These are phyloP conservation scores for Xylaria sp. DNA, from an alignment of 2,329 filamentous ascomycete genomes.

Conservation along the genomic window DNA sequence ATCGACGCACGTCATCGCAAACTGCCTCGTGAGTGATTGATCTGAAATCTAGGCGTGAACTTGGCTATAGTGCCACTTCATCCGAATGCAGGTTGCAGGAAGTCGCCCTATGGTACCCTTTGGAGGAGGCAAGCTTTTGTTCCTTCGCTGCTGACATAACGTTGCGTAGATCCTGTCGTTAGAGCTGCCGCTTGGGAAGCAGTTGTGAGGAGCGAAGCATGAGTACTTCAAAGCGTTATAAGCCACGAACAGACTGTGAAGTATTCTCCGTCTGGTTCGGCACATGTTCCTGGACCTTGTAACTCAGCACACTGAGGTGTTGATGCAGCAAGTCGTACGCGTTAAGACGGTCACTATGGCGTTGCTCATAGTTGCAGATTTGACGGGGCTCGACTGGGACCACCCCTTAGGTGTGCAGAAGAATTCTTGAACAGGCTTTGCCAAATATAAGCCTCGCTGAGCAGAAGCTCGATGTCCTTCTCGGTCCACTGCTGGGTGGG, in stretches of 20 bases:
- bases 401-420: conserved; percentile 78
- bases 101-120: background rate
- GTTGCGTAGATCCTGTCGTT: background rate
- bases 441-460: conserved; percentile 98
- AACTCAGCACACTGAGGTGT: background rate
- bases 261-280: background rate
- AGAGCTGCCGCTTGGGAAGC: background rate
- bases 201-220: background rate
- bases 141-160: background rate
- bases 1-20: background rate
- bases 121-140: background rate
- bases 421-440: conserved; percentile 96
- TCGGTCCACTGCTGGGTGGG: conserved; percentile 95
- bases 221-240: background rate
- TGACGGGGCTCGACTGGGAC: conserved; percentile 43
- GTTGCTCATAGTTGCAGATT: conserved; percentile 43
- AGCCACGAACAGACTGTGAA: background rate
- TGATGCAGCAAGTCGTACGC: background rate
- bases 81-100: background rate
- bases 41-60: background rate
- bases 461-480: conserved; percentile 93
- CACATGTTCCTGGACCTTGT: background rate
- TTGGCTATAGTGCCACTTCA: background rate
- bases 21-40: background rate
- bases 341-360: background rate